A percentile compares a stretch with the other conserved stretches of the same genome.
phyloP scores from a whole-genome alignment of 306 rosid species.

The Acacia confusa region DNA sequence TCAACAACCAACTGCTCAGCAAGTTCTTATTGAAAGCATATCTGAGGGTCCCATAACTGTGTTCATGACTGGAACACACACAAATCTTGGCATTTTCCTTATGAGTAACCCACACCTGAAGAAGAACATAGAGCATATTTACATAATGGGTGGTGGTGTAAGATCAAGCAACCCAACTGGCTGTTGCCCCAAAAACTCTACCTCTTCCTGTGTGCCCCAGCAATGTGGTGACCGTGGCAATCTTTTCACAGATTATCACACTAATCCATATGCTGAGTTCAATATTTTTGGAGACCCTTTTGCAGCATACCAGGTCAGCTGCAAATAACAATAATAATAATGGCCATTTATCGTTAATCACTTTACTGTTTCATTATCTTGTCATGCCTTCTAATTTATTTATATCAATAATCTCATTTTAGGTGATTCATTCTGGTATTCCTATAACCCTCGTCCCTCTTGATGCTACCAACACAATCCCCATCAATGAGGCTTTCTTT shows the following conservation, averaged over 20 bases:
- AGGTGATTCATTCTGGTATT: conserved; percentile 96
- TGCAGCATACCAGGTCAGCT: conserved; percentile 80
- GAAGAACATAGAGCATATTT: conserved; percentile 77
- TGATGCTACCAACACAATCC: conserved; percentile 94
- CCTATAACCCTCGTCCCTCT: conserved; percentile 83
- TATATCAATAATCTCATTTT: conserved; percentile 5
- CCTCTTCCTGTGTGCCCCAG: conserved; percentile 51
- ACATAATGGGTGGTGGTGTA: conserved; percentile 88
- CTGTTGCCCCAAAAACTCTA: conserved; percentile 64
- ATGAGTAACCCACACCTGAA: conserved; percentile 75
- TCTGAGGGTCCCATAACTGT: conserved; percentile 78
- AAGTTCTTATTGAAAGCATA: conserved; percentile 82
- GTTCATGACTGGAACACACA: conserved; percentile 69
- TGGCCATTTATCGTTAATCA: background rate
- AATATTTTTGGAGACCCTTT: conserved; percentile 93
- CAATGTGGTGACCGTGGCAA: conserved; percentile 86
- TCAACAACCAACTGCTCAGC: conserved; percentile 71
- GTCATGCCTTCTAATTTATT: background rate
- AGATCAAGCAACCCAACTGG: conserved; percentile 75
- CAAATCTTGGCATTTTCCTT: conserved; percentile 78
- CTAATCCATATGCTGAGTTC: conserved; percentile 92
- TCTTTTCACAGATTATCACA: conserved; percentile 57
- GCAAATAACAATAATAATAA: background rate
- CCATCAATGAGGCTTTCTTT: conserved; percentile 63
- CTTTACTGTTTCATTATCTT: background rate